Percentiles rank a stretch among this genome's conserved stretches.
phyloP scores from a whole-genome alignment of 176 grass and related monocot genomes.

The Lolium perenne region DNA sequence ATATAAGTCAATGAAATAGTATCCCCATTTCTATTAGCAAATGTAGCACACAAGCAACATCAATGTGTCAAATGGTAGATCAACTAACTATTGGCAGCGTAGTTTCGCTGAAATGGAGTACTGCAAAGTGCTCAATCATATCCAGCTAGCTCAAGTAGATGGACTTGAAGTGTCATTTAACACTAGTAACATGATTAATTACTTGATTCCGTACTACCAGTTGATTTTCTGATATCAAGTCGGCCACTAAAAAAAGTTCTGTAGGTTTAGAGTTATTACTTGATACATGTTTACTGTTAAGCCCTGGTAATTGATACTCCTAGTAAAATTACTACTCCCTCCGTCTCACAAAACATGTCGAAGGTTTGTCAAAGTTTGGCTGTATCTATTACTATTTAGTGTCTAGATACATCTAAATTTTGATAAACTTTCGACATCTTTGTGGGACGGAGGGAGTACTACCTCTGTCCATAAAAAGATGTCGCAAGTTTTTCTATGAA shows the following conservation, averaged over 20 bases:
- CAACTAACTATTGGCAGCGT: neutral
- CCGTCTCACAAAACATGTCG: no score
- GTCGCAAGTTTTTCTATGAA: no score
- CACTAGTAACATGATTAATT: neutral
- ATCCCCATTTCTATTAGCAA: neutral
- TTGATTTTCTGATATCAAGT: neutral
- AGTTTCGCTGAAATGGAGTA: neutral
- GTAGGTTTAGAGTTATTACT: neutral
- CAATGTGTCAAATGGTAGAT: neutral
- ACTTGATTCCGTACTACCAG: neutral
- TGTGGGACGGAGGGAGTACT: no score
- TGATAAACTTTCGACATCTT: no score
- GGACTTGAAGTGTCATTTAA: neutral
- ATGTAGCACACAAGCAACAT: neutral
- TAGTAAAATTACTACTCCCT: neutral
- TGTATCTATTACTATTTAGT: no score
- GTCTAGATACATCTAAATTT: no score
- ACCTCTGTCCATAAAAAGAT: no score
- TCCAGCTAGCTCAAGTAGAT: neutral
- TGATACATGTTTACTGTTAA: conserved; percentile 6
- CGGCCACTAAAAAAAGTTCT: neutral
- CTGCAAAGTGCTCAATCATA: neutral
- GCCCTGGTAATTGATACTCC: neutral
- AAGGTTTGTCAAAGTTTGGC: no score
- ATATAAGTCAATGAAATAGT: neutral